A percentile compares a stretch with the other conserved stretches of the same genome.
Evolutionary conservation across 176 grass and related monocot species (phyloP).

Genomic region (Raddia guianensis): DNA sequence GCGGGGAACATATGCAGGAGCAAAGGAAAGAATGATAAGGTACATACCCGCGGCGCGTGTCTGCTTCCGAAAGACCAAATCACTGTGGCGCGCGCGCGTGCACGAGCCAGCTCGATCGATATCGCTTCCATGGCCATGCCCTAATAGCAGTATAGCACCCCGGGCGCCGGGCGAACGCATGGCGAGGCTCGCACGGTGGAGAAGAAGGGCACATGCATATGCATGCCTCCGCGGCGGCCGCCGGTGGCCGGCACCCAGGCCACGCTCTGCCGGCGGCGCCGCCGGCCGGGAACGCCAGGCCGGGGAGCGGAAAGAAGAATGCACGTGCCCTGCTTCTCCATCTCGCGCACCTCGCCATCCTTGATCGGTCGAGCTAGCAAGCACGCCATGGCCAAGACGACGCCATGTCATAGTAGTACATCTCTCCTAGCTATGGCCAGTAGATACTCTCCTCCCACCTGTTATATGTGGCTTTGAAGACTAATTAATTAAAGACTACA

Average conservation of each 20-base stretch:
- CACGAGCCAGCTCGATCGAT: not conserved
- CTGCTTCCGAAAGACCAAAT: constrained; percentile 9
- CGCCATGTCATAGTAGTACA: not conserved
- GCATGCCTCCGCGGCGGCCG: not conserved
- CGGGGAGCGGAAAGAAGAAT: not conserved
- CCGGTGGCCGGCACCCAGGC: not conserved
- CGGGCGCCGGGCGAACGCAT: not conserved
- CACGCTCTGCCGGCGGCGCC: not conserved
- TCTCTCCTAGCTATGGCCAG: not conserved
- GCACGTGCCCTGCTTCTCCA: constrained; percentile 79
- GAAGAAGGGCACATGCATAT: constrained; percentile 64
- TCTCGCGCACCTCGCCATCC: constrained; percentile 54
- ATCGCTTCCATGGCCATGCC: constrained; percentile 16
- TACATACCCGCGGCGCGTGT: not conserved
- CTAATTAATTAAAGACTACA: constrained; percentile 15
- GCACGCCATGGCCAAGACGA: not conserved
- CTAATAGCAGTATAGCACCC: no score
- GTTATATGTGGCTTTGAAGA: constrained; percentile 28
- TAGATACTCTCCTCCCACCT: not conserved
- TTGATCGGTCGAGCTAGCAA: not conserved
- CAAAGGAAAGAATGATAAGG: not conserved
- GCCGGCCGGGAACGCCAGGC: not conserved
- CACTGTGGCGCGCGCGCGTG: not conserved
- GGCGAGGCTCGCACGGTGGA: constrained; percentile 59
- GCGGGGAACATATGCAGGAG: no score